Base-by-base conservation (phyloP, 2,329 filamentous ascomycete species). In the Chrysoporthe cubensis region DNA sequence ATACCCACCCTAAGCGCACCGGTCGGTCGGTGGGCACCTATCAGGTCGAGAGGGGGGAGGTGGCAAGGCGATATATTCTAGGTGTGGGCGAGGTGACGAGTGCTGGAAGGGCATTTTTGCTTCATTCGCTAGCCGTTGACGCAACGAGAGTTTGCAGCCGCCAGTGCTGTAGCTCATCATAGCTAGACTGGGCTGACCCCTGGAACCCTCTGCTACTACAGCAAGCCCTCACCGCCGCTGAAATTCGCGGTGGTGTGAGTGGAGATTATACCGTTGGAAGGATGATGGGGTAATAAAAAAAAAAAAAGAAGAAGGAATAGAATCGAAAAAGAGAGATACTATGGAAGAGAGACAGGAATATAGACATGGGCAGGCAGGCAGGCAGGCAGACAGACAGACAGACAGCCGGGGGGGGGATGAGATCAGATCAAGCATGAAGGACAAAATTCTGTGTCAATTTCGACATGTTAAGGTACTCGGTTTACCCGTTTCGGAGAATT, bases 201-300 rank as follows among this genome's bases (percentile, higher is more conserved):
- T 46, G 44, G 44, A 18, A 26, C 26, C 26, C 44, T 46, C 8
- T 16, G 8, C 21, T 13, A 13, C 21, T 7, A 54, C 32, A 16
- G 50, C 50, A 13, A 54, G 50, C 50, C 26, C 32, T 54, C 50
- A 54, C 50, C 50, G 50, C 50, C 50, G 32, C 54, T 32, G 34
- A 34, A 40, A 57, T 18, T 9, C 32, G 34, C 14, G 18, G 40
- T 40, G 54, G 54, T 57, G 54, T 57, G 54, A 57, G 54, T 57
- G 54, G 54, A 13, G 54, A 40, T 21, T 57, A 57, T 54, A 21
- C 11, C 4, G 32, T n/a, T 57, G 34, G 7, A 14, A 32, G 21
- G 52, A 56, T n/a, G 21, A 50, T 18, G 18, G 18, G 44, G 18
- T 7, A 48, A 50, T 8, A 50, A 11, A 50, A 11, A 3, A 3